Evolutionary conservation across 495 filamentous ascomycete species (phyloP).

Genomic region (Tuber calosporum): DNA sequence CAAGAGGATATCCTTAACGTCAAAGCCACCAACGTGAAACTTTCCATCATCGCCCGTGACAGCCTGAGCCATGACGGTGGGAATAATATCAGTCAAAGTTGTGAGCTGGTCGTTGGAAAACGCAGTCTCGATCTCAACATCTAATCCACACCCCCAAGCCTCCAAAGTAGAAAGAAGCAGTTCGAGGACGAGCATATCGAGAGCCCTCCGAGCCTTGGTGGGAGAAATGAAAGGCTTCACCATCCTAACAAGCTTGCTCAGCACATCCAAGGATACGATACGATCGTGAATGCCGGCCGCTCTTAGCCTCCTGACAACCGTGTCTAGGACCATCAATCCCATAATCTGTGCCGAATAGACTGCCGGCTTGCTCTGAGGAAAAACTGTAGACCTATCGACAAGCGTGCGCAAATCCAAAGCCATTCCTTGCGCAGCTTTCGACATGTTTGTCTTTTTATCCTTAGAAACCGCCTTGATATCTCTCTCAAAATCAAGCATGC

Average conservation of each 20-base stretch:
- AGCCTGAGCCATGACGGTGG: conserved; percentile 6
- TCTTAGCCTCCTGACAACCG: conserved; percentile 51
- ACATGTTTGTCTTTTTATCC: conserved; percentile 62
- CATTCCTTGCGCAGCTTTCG: conserved; percentile 53
- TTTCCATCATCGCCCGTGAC: conserved; percentile 18
- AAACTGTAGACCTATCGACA: conserved; percentile 48
- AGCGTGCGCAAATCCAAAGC: conserved; percentile 50
- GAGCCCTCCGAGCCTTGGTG: conserved; percentile 41
- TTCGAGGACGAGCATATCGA: conserved; percentile 42
- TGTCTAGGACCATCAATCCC: conserved; percentile 58
- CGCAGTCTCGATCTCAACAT: conserved; percentile 15
- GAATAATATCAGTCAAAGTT: conserved; percentile 30
- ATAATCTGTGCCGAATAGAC: conserved; percentile 57
- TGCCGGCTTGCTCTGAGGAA: conserved; percentile 53
- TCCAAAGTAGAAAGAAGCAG: conserved; percentile 60
- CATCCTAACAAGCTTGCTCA: conserved; percentile 50
- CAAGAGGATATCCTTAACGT: conserved; percentile 34
- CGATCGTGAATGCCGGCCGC: conserved; percentile 48
- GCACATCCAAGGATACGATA: conserved; percentile 50
- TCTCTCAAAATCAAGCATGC: conserved; percentile 49
- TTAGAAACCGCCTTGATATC: conserved; percentile 53
- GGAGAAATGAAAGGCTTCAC: conserved; percentile 37
- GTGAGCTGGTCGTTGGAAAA: conserved; percentile 32
- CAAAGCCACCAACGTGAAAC: conserved; percentile 1
- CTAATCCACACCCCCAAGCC: conserved; percentile 47